Base-by-base conservation (phyloP, 2,329 filamentous ascomycete genomes). In the Ophiosphaerella korrae region DNA sequence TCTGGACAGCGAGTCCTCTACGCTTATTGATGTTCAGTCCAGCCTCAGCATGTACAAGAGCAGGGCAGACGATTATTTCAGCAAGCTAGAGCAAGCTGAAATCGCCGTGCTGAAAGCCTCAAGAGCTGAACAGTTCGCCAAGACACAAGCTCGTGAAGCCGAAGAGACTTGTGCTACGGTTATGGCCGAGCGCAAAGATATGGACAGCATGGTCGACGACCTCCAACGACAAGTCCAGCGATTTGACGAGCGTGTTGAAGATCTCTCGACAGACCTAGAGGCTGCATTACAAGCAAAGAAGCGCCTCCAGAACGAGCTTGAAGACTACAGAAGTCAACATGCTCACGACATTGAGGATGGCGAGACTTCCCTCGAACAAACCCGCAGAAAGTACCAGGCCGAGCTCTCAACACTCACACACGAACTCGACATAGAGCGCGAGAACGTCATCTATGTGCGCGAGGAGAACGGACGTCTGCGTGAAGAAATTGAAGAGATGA, bases 281-380 rank as follows among this genome's bases (percentile, higher is more conserved):
- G 87, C 87, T 16, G 90, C 89, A 2, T 80, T 90, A 14, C 92
- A 97, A 76, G 86, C 91, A 16, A 96, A 96, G 82, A 96, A 92
- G 77, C 86, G 93, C 52, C 86, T 97, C 21, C 93, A 99, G 73
- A 92, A 97, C 69, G 93, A 99, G 77, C 87, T 99, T 2, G 93
- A 97, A 74, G 93, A 99, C 74, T 99, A 97, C 78, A 87, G 94
- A 53, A 96, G 88, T 70, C 92, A 97, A 74, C 86, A 93, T 40
- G 92, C 92, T 50, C 96, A 96, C 74, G 94, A 97, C 66, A 90
- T 97, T 48, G 94, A 97, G 74, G 93, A 99, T 75, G 97, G 94
- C 74, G 93, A 97, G 74, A 88, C 88, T 8, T 94, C 90, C 61
- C 89, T 97, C 84, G 94, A 99, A 76, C 93, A 97, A 75, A 97